Evolutionary conservation across 345 rosid species (phyloP), one percentile per base, ranked within the genome.

Genomic region (Aurinia saxatilis): DNA sequence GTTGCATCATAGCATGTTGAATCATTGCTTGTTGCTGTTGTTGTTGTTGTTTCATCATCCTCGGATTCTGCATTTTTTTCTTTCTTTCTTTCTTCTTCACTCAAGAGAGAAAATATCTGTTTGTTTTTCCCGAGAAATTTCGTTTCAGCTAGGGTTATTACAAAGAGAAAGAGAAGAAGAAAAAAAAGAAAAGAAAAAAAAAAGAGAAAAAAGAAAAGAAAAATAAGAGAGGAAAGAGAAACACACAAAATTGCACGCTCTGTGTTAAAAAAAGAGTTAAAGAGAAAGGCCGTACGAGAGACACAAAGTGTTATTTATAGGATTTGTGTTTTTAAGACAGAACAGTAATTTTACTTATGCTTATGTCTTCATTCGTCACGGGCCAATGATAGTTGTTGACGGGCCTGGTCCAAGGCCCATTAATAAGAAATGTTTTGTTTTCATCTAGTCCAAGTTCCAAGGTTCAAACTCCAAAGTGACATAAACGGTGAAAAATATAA

Each of bases 1-100:
- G 74, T 31, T 70, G 74, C 67, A 70, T 70, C 53, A 92, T 82
- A 37, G 97, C 98, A 75, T 91, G 98, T 40, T 91, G 98, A 85
- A 91, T 88, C 95, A 88, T 66, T 34, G 87, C 96, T 69, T 86
- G 86, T 72, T 80, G 84, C 1, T 77, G 80, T 12, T 81, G 73
- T 5, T 69, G 85, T 63, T 78, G 89, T 4, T 21, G 25, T 21
- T 81, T 87, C 68, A 84, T 88, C 68, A 83, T 66, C 81, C 73
- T 73, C 45, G 15, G 65, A 54, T 73, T 66, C 65, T 67, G 77
- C 77, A 73, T 73, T 13, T 41, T 73, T 50, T 56, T n/a, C n/a
- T n/a, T 23, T 13, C n/a, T 10, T 10, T 29, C 36, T 29, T 33
- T 38, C 25, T 21, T 4, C 25, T 21, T 36, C 38, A 11, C 38